A percentile compares a stretch with the other conserved stretches of the same genome.
phyloP scores from a whole-genome alignment of 2,329 filamentous ascomycete species.

The Plenodomus tracheiphilus region DNA sequence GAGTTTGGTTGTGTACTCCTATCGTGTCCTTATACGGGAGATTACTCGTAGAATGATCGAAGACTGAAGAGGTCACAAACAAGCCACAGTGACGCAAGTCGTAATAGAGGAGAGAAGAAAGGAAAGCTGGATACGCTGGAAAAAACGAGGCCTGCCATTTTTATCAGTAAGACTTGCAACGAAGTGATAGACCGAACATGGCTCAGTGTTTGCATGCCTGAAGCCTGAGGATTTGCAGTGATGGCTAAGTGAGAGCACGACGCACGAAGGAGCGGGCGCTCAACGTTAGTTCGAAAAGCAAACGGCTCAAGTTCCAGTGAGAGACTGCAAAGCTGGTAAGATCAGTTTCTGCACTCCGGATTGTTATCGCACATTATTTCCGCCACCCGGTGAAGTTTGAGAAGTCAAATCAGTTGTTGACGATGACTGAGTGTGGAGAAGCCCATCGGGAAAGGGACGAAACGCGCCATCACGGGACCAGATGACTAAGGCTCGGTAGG shows the following conservation, averaged over 20 bases:
- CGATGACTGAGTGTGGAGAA: slow-evolving; percentile 1
- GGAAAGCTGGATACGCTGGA: background rate
- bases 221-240: slow-evolving; percentile 5
- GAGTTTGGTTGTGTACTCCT: background rate
- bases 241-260: slow-evolving; percentile 17
- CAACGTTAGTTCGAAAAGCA: slow-evolving; percentile 10
- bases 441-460: background rate
- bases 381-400: background rate
- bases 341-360: background rate
- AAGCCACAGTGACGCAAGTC: background rate
- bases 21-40: background rate
- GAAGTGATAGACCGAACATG: slow-evolving; percentile 13
- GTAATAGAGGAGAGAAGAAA: slow-evolving; percentile 1
- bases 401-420: slow-evolving; percentile 2
- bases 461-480: slow-evolving; percentile 15
- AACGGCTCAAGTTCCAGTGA: background rate
- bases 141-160: background rate
- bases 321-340: background rate
- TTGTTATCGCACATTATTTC: background rate
- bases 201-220: background rate
- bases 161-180: background rate
- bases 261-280: slow-evolving; percentile 10
- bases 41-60: background rate
- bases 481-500: slow-evolving; percentile 18
- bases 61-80: background rate